phyloP scores from a whole-genome alignment of 2,329 filamentous ascomycete genomes.

The Thelonectria discophora region DNA sequence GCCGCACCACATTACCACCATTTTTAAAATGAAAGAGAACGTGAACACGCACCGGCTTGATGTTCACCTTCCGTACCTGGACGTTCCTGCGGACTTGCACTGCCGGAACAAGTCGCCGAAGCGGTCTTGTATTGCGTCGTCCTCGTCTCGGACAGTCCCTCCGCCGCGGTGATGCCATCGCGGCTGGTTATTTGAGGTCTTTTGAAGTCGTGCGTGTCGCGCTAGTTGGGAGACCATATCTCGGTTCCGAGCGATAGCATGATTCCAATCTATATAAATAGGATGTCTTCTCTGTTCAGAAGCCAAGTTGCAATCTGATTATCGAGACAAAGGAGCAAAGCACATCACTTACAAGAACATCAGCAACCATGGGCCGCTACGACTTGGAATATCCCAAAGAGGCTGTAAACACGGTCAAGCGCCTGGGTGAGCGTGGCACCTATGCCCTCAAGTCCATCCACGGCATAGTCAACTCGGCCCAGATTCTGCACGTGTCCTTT shows the following conservation, averaged over 20 bases:
- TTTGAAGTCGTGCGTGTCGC: not conserved
- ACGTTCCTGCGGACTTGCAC: slow-evolving; percentile 3
- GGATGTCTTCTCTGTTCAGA: not conserved
- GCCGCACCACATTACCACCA: slow-evolving; percentile 24
- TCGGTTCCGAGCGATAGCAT: slow-evolving; percentile 18
- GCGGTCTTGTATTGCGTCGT: not conserved
- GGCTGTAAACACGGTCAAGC: slow-evolving; percentile 71
- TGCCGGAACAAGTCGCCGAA: not conserved
- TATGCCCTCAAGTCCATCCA: slow-evolving; percentile 81
- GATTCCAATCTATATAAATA: slow-evolving; percentile 12
- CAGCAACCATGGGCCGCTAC: slow-evolving; percentile 47
- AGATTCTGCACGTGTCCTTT: slow-evolving; percentile 84
- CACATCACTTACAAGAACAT: not conserved
- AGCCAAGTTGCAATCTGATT: not conserved
- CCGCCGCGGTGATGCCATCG: slow-evolving; percentile 14
- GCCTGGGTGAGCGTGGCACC: slow-evolving; percentile 69
- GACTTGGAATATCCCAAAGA: slow-evolving; percentile 70
- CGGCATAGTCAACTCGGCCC: slow-evolving; percentile 75
- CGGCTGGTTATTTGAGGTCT: slow-evolving; percentile 1
- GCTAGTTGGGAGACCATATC: slow-evolving; percentile 1
- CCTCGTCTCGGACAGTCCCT: slow-evolving; percentile 5
- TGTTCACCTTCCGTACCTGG: not conserved
- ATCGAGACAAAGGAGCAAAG: slow-evolving; percentile 2
- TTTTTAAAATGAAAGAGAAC: not conserved
- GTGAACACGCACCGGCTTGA: not conserved